phyloP scores from a whole-genome alignment of 75 land plant species.

The Sequoiadendron giganteum region DNA sequence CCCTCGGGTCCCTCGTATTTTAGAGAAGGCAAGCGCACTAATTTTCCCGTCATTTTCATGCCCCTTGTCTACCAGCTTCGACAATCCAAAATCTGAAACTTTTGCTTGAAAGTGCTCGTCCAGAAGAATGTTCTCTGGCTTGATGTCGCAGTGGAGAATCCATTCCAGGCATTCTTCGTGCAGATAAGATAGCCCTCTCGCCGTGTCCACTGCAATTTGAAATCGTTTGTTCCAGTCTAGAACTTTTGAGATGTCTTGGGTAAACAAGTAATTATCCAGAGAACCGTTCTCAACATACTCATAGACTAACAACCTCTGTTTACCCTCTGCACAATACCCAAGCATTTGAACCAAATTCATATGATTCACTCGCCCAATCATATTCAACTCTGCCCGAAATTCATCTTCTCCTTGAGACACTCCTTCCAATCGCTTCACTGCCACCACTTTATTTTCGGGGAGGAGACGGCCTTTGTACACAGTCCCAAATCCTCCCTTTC shows the following conservation, averaged over 20 bases:
- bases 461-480: no score
- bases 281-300: background rate
- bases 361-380: no score
- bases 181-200: constrained; percentile 24
- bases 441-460: no score
- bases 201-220: constrained; percentile 26
- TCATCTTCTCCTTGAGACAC: no score
- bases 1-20: constrained; percentile 59
- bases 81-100: constrained; percentile 44
- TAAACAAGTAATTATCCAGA: background rate
- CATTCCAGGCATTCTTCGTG: background rate
- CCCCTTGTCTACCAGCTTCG: constrained; percentile 17
- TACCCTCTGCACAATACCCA: background rate
- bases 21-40: constrained; percentile 36
- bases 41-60: constrained; percentile 16
- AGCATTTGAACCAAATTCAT: no score
- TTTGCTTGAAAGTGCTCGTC: constrained; percentile 25
- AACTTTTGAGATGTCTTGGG: no score
- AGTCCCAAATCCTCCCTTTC: no score
- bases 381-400: no score
- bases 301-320: background rate
- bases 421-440: no score
- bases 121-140: constrained; percentile 20
- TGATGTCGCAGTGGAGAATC: no score
- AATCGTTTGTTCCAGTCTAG: background rate